These are phyloP conservation scores for Pelargonium australe DNA, from an alignment of 441 rosid species.

Conservation along the genomic window DNA sequence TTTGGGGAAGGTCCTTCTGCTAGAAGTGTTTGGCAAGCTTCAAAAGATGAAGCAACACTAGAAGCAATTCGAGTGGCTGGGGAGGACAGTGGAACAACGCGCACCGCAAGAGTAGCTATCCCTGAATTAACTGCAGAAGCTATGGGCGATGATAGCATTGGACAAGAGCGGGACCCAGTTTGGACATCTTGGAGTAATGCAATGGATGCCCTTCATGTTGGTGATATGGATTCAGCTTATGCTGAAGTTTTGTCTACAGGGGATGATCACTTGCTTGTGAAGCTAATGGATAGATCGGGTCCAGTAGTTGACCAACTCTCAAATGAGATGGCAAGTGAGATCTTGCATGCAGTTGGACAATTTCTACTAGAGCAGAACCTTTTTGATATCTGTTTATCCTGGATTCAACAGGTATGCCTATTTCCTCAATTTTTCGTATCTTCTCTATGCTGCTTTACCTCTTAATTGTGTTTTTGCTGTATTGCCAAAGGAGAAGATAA, in stretches of 20 bases:
- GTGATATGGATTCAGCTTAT: constrained; percentile 84
- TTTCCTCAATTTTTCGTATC: constrained; percentile 11
- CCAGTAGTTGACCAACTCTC: constrained; percentile 85
- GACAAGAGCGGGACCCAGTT: constrained; percentile 64
- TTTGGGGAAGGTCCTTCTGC: constrained; percentile 98
- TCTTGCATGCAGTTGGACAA: constrained; percentile 65
- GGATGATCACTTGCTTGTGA: constrained; percentile 83
- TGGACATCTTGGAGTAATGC: constrained; percentile 93
- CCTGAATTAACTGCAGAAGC: constrained; percentile 87
- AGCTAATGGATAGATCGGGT: constrained; percentile 92
- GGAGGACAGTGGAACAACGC: constrained; percentile 60
- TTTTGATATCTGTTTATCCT: constrained; percentile 75
- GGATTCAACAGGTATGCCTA: constrained; percentile 83
- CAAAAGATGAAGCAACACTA: constrained; percentile 96
- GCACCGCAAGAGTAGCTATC: constrained; percentile 52
- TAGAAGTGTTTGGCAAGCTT: constrained; percentile 98
- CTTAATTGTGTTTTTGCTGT: not conserved
- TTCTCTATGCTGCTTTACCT: not conserved
- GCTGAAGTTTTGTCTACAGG: constrained; percentile 69
- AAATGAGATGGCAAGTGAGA: constrained; percentile 63
- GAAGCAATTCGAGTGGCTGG: constrained; percentile 99
- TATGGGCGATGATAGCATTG: constrained; percentile 63
- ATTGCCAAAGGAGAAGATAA: not conserved
- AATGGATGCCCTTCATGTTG: constrained; percentile 83
- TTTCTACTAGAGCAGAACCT: constrained; percentile 70